Evolutionary conservation across 2,329 filamentous ascomycete genomes (phyloP).

Genomic region (Colletotrichum brevisporum): DNA sequence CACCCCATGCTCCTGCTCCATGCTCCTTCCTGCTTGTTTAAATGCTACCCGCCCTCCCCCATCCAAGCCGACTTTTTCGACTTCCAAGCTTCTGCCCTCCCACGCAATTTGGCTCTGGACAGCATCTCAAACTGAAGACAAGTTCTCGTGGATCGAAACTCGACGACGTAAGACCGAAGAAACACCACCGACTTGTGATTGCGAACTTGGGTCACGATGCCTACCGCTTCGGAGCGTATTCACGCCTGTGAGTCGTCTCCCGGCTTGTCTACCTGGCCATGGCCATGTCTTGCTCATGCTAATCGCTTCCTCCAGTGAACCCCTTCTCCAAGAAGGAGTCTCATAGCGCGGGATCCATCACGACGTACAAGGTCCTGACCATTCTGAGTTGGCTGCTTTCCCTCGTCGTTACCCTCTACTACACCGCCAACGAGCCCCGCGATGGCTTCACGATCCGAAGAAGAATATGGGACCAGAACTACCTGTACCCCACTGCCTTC

Average conservation of each 20-base stretch:
- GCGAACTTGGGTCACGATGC: constrained; percentile 24
- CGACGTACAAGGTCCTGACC: constrained; percentile 82
- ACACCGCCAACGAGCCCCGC: constrained; percentile 74
- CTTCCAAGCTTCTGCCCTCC: constrained; percentile 20
- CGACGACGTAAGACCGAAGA: neutral
- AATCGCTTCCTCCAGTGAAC: constrained; percentile 68
- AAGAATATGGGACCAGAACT: constrained; percentile 83
- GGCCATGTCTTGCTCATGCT: neutral
- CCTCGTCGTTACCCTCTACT: constrained; percentile 81
- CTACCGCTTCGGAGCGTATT: constrained; percentile 38
- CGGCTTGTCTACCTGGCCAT: too few relatives aligned
- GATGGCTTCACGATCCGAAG: constrained; percentile 72
- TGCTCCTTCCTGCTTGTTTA: constrained; percentile 28
- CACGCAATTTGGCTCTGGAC: constrained; percentile 1
- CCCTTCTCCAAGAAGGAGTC: constrained; percentile 81
- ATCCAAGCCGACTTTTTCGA: neutral
- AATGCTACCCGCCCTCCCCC: constrained; percentile 30
- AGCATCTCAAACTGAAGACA: neutral
- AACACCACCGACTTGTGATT: neutral
- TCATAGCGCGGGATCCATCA: constrained; percentile 72
- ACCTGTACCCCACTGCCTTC: constrained; percentile 78
- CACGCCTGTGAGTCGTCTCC: constrained; percentile 33
- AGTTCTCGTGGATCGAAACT: neutral
- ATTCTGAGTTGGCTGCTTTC: constrained; percentile 82
- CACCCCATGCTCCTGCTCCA: constrained; percentile 3